These are phyloP conservation scores for Flaveria ramosissima DNA, from an alignment of 129 eudicot genomes.

Conservation along the genomic window DNA sequence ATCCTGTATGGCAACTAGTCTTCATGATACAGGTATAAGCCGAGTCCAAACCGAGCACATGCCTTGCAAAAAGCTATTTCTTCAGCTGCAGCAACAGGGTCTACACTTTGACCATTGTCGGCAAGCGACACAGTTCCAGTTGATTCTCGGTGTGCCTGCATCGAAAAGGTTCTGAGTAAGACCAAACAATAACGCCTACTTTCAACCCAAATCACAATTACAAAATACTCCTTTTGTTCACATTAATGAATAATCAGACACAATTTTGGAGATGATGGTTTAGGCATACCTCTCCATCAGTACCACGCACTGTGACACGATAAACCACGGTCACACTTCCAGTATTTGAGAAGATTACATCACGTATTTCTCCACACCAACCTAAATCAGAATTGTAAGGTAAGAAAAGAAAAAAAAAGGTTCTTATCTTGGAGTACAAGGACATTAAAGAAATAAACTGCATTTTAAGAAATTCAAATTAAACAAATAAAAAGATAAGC, in stretches of 20 bases:
- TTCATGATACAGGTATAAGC: constrained; percentile 89
- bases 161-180: neutral
- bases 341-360: constrained; percentile 80
- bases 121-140: constrained; percentile 68
- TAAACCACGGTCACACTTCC: constrained; percentile 96
- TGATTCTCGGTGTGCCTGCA: constrained; percentile 94
- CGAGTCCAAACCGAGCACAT: constrained; percentile 97
- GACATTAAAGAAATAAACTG: constrained; percentile 7
- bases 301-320: constrained; percentile 87
- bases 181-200: neutral
- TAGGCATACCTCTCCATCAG: constrained; percentile 90
- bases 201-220: neutral
- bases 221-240: neutral
- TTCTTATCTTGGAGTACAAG: constrained; percentile 13
- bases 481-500: neutral
- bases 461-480: constrained; percentile 1
- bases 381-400: constrained; percentile 44
- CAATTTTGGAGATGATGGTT: constrained; percentile 3
- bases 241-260: neutral
- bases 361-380: constrained; percentile 99
- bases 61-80: constrained; percentile 92
- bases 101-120: constrained; percentile 33
- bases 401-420: neutral
- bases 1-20: constrained; percentile 39
- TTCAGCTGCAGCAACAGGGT: constrained; percentile 96